phyloP scores from a whole-genome alignment of 2,329 filamentous ascomycete species.

The Pseudogymnoascus sp. region DNA sequence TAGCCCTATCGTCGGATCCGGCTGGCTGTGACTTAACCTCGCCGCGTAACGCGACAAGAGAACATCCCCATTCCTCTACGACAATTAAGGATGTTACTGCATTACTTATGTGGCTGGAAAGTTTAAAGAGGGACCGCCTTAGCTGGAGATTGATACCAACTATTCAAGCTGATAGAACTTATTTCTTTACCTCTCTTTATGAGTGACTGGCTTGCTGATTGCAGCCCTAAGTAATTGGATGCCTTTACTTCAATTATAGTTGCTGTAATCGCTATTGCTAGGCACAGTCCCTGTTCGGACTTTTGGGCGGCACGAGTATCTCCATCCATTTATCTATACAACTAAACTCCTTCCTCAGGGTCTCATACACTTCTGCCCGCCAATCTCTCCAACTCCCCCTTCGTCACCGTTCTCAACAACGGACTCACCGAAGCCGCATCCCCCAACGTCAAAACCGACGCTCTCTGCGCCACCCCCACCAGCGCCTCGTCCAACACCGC shows the following conservation, averaged over 20 bases:
- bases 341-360: neutral
- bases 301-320: neutral
- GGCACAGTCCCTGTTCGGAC: neutral
- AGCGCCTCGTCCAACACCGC: constrained; percentile 45
- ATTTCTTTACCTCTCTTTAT: neutral
- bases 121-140: no score
- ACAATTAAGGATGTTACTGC: no score
- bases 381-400: constrained; percentile 15
- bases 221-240: neutral
- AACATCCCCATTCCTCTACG: no score
- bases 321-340: neutral
- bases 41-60: no score
- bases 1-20: no score
- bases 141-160: no score
- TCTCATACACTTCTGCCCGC: neutral
- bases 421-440: constrained; percentile 65
- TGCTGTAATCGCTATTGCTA: neutral
- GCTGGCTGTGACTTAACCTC: no score
- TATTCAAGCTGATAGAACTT: no score
- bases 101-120: no score
- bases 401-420: constrained; percentile 32
- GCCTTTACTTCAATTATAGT: neutral
- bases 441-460: constrained; percentile 70
- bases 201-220: neutral
- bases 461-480: constrained; percentile 73